Evolutionary conservation across 2,329 filamentous ascomycete species (phyloP).

Genomic region (Anisogramma anomala): DNA sequence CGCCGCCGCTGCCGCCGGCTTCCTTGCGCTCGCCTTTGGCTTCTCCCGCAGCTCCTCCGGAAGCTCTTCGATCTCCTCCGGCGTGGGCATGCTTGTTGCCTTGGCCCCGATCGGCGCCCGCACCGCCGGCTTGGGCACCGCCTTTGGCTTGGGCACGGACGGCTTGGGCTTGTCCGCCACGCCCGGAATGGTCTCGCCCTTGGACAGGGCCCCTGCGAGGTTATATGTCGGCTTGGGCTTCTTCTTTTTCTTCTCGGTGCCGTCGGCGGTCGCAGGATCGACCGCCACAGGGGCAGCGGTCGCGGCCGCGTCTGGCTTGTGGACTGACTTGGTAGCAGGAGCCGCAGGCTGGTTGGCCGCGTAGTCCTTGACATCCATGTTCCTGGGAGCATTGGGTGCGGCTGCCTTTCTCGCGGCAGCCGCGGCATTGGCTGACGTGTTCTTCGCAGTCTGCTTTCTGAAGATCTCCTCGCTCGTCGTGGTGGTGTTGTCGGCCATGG

Average conservation of each 20-base stretch:
- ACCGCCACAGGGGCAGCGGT: not conserved
- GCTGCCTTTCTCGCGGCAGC: not conserved
- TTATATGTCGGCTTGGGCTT: slow-evolving; percentile 11
- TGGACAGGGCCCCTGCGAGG: slow-evolving; percentile 9
- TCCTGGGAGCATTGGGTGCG: not conserved
- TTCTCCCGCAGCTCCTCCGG: not conserved
- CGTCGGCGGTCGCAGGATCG: slow-evolving; percentile 1
- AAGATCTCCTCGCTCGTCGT: not conserved
- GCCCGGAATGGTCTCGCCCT: slow-evolving; percentile 12
- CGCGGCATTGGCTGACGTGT: not conserved
- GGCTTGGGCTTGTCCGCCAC: slow-evolving; percentile 9
- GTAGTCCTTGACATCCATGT: slow-evolving; percentile 11
- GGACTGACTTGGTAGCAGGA: slow-evolving; percentile 4
- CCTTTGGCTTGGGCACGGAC: slow-evolving; percentile 4
- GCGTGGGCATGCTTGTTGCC: slow-evolving; percentile 4
- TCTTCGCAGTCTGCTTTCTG: not conserved
- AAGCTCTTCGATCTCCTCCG: slow-evolving; percentile 3
- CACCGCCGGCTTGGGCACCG: not conserved
- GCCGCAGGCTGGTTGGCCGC: slow-evolving; percentile 1
- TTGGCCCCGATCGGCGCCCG: slow-evolving; percentile 3
- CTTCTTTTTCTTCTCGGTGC: slow-evolving; percentile 13
- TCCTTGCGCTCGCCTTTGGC: slow-evolving; percentile 5
- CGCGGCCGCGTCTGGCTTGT: not conserved
- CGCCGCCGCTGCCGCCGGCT: not conserved
- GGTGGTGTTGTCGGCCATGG: not conserved